Evolutionary conservation across 106 monocot genomes (phyloP).

Genomic region (Allium cepa): DNA sequence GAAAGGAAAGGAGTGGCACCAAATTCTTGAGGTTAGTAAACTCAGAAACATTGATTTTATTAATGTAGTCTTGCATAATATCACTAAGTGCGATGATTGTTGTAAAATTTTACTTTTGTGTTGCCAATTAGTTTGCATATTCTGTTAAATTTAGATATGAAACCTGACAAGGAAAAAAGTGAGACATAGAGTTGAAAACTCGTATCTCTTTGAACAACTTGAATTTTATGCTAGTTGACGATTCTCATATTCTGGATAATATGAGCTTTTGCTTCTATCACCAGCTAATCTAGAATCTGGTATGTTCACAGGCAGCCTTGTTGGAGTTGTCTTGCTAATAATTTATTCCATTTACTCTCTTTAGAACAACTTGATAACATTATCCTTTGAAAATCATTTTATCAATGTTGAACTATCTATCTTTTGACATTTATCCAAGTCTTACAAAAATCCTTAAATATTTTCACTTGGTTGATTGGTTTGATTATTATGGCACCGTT

Average conservation of each 20-base stretch:
- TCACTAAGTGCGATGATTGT: no score
- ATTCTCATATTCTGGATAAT: no score
- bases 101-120: background rate
- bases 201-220: background rate
- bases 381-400: background rate
- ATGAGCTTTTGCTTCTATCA: constrained; percentile 1
- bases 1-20: constrained; percentile 67
- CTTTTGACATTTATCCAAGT: background rate
- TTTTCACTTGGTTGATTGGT: no score
- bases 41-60: background rate
- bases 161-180: background rate
- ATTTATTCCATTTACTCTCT: no score
- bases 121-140: background rate
- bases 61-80: no score
- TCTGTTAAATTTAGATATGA: constrained; percentile 2
- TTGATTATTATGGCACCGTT: no score
- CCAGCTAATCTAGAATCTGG: constrained; percentile 13
- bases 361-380: no score
- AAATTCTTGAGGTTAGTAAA: constrained; percentile 74
- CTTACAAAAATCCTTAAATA: background rate
- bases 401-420: background rate
- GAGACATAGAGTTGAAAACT: constrained; percentile 2
- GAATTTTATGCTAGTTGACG: constrained; percentile 1
- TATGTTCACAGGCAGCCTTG: constrained; percentile 6
- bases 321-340: constrained; percentile 3